phyloP scores from a whole-genome alignment of 2,329 filamentous ascomycete species.

The Alternaria rosae region DNA sequence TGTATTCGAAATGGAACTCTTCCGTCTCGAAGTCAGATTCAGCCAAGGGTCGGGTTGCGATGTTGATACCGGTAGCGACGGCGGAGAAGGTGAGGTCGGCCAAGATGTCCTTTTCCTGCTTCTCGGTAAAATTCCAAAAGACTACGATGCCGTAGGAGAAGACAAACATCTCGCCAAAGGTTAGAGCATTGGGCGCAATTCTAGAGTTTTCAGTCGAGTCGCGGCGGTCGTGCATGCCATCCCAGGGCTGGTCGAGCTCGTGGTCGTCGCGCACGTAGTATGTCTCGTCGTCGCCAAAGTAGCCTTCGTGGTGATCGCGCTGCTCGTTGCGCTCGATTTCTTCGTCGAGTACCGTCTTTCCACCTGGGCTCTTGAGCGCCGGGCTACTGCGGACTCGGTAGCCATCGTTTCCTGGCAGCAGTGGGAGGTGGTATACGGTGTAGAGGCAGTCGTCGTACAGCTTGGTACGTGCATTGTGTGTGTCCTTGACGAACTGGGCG shows the following conservation, averaged over 20 bases:
- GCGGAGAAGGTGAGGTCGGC: slow-evolving; percentile 92
- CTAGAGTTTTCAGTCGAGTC: slow-evolving; percentile 50
- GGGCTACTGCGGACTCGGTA: slow-evolving; percentile 90
- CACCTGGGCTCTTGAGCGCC: slow-evolving; percentile 89
- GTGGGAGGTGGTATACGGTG: slow-evolving; percentile 89
- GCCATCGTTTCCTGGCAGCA: slow-evolving; percentile 84
- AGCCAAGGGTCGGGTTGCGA: slow-evolving; percentile 80
- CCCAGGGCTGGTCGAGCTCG: slow-evolving; percentile 31
- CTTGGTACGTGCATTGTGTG: slow-evolving; percentile 91
- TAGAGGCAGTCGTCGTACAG: slow-evolving; percentile 98
- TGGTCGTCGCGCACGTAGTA: slow-evolving; percentile 58
- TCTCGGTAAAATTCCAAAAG: slow-evolving; percentile 98
- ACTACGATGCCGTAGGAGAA: slow-evolving; percentile 97
- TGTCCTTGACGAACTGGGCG: slow-evolving; percentile 86
- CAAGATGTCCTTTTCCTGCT: slow-evolving; percentile 94
- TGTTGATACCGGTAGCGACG: slow-evolving; percentile 68
- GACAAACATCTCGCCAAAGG: slow-evolving; percentile 94
- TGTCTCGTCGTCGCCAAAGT: slow-evolving; percentile 75
- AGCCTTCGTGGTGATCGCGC: slow-evolving; percentile 89
- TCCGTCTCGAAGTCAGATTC: slow-evolving; percentile 96
- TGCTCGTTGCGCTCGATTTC: slow-evolving; percentile 95
- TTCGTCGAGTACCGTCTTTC: slow-evolving; percentile 89
- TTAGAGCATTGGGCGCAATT: slow-evolving; percentile 73
- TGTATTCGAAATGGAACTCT: slow-evolving; percentile 99
- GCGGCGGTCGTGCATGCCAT: slow-evolving; percentile 29